Conservation (phyloP, 768 basidiomycete genomes). For the Lentinula detonsa region DNA sequence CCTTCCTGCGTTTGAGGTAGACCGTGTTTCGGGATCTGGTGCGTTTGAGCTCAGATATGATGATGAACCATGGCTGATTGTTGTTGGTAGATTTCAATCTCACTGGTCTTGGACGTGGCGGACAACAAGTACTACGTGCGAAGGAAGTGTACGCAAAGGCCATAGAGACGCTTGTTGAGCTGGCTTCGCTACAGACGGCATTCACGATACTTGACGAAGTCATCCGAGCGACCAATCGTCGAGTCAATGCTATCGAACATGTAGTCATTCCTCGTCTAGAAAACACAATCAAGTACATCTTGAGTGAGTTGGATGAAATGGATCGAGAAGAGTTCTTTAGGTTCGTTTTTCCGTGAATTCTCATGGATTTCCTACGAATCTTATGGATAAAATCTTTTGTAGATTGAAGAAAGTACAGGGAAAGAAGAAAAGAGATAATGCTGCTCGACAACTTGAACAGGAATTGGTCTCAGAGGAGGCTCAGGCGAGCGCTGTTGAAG, state of each 20-base stretch:
- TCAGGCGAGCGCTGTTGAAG: slow-evolving; percentile 17
- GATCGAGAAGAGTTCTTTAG: slow-evolving; percentile 94
- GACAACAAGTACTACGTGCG: slow-evolving; percentile 91
- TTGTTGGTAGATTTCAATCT: slow-evolving; percentile 78
- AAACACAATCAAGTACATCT: slow-evolving; percentile 97
- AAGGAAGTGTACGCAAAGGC: slow-evolving; percentile 98
- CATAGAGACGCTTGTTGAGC: slow-evolving; percentile 92
- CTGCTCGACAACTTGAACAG: slow-evolving; percentile 22
- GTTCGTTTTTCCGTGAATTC: slow-evolving; percentile 24
- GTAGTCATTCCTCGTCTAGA: slow-evolving; percentile 93
- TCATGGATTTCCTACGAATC: neutral
- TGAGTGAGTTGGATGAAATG: slow-evolving; percentile 98
- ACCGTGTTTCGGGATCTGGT: slow-evolving; percentile 83
- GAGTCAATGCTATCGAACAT: slow-evolving; percentile 98
- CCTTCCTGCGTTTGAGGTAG: slow-evolving; percentile 90
- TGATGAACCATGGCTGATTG: no score
- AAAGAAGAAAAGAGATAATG: slow-evolving; percentile 88
- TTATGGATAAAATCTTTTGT: slow-evolving; percentile 8
- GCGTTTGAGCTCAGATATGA: slow-evolving; percentile 4
- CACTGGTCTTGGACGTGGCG: slow-evolving; percentile 94
- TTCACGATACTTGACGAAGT: slow-evolving; percentile 99
- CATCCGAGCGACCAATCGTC: slow-evolving; percentile 96
- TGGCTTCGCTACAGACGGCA: slow-evolving; percentile 94
- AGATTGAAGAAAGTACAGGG: slow-evolving; percentile 96
- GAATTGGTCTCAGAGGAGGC: slow-evolving; percentile 20